phyloP scores from a whole-genome alignment of 805 yeast species.

The Clavispora santaluciae region DNA sequence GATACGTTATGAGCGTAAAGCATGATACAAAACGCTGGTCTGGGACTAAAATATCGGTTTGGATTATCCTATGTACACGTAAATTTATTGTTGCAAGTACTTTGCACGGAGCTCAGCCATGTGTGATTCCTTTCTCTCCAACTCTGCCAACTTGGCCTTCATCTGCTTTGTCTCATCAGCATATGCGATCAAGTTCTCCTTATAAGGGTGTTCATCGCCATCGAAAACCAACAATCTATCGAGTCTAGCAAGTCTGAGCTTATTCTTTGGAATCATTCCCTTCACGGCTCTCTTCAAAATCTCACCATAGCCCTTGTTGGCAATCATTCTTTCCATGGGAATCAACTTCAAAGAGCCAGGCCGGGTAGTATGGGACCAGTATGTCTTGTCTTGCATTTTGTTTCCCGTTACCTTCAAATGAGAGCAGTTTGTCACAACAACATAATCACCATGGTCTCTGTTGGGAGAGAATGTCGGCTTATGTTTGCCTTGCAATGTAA shows the following conservation, averaged over 20 bases:
- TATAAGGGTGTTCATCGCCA: constrained; percentile 84
- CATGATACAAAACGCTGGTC: not conserved
- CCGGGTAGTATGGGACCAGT: constrained; percentile 83
- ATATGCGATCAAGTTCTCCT: constrained; percentile 75
- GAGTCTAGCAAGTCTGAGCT: constrained; percentile 69
- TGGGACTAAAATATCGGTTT: not conserved
- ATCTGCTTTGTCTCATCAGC: constrained; percentile 69
- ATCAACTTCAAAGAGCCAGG: constrained; percentile 86
- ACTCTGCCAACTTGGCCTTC: constrained; percentile 35
- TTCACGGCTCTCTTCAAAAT: constrained; percentile 81
- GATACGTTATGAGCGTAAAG: not conserved
- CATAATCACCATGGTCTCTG: constrained; percentile 92
- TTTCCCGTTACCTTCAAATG: constrained; percentile 79
- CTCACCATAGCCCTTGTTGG: constrained; percentile 85
- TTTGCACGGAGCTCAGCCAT: constrained; percentile 32
- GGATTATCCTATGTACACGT: constrained; percentile 5
- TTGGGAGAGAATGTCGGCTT: constrained; percentile 76
- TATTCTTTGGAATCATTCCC: constrained; percentile 94
- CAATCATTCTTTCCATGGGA: constrained; percentile 73
- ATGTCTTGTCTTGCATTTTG: constrained; percentile 72
- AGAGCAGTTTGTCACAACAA: constrained; percentile 90
- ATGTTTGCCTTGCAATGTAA: constrained; percentile 91
- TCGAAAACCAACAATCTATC: constrained; percentile 84
- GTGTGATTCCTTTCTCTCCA: constrained; percentile 30
- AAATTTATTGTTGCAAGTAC: constrained; percentile 23